phyloP scores from a whole-genome alignment of 768 basidiomycete genomes.

The Austroboletus eburneus region DNA sequence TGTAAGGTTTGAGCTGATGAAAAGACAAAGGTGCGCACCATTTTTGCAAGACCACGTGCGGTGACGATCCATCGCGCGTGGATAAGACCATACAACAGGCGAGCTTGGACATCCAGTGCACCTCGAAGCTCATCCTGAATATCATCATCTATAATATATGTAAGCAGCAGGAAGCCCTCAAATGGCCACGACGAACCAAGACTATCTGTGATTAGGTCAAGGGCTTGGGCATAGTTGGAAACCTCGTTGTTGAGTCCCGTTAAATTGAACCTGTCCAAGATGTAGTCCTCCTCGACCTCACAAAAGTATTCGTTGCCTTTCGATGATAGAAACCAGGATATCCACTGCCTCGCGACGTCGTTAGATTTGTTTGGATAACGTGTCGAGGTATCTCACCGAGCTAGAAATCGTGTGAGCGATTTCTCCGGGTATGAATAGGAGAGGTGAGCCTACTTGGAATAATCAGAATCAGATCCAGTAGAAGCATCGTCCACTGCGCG shows the following conservation, averaged over 20 bases:
- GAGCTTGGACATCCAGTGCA: constrained; percentile 87
- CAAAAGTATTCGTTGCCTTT: constrained; percentile 99
- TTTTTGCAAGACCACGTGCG: constrained; percentile 87
- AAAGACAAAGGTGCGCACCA: constrained; percentile 52
- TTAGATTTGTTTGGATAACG: constrained; percentile 15
- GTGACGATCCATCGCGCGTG: constrained; percentile 98
- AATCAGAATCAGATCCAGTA: constrained; percentile 92
- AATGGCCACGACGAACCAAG: constrained; percentile 58
- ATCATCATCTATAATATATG: constrained; percentile 66
- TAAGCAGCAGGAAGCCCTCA: neutral
- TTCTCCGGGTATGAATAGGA: neutral
- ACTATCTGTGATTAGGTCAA: constrained; percentile 95
- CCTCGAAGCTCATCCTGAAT: constrained; percentile 92
- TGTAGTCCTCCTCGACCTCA: constrained; percentile 99
- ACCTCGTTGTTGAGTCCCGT: constrained; percentile 97
- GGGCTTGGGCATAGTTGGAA: constrained; percentile 87
- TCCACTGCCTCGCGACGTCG: constrained; percentile 59
- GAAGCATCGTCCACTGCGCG: constrained; percentile 78
- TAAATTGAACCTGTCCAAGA: constrained; percentile 95
- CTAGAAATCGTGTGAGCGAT: constrained; percentile 20
- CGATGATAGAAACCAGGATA: constrained; percentile 94
- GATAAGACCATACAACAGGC: constrained; percentile 91
- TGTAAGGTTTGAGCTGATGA: constrained; percentile 1
- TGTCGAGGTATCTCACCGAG: constrained; percentile 23
- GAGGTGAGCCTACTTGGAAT: constrained; percentile 71